Base-by-base conservation (phyloP, 805 yeast species). In the Pichia membranifaciens region DNA sequence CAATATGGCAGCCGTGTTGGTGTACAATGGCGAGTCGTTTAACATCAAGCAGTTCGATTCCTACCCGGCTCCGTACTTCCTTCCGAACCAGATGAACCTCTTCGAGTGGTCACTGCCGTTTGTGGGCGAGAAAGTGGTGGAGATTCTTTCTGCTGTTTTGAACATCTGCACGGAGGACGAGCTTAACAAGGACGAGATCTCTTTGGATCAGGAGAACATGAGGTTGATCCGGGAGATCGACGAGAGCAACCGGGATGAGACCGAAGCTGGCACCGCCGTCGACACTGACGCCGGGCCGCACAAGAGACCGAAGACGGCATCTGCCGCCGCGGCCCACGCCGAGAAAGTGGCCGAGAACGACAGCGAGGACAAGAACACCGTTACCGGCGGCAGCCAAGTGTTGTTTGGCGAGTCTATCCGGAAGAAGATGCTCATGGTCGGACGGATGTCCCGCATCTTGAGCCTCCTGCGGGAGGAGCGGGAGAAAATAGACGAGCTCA, bases 71-170 rank as follows among this genome's bases (percentile, higher is more conserved):
- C 99, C 99, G 0, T 91, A 91, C 68, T 89, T 95, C 87, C 73
- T 93, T 55, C 98, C 98, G 6, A 89, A 90, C 64, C 87, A 90
- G 58, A 88, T 90, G 95, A 97, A 93, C 65, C 96, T 91, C 6
- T 91, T 91, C 66, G 84, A 96, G 10, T 93, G 98, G 98, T 87
- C 96, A 2, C 71, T 91, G 49, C 99, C 98, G 8, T 91, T 93
- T 71, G 97, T 93, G 20, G 97, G 97, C 20, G 96, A 91, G 64
- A 87, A 93, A 60, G 85, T 90, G 46, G 86, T 96, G 12, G 98
- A 93, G 62, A 90, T 91, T 84, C 74, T 91, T 60, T 85, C 88
- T 18, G 79, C 93, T 0, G 86, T 91, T 36, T 74, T 93, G 62
- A 91, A 91, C 65, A 87, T 93, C 49, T 91, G 99, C 68, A 86